Percentiles rank a stretch among this genome's conserved stretches.
phyloP scores from a whole-genome alignment of 441 rosid genomes.

The Lepidium campestre region DNA sequence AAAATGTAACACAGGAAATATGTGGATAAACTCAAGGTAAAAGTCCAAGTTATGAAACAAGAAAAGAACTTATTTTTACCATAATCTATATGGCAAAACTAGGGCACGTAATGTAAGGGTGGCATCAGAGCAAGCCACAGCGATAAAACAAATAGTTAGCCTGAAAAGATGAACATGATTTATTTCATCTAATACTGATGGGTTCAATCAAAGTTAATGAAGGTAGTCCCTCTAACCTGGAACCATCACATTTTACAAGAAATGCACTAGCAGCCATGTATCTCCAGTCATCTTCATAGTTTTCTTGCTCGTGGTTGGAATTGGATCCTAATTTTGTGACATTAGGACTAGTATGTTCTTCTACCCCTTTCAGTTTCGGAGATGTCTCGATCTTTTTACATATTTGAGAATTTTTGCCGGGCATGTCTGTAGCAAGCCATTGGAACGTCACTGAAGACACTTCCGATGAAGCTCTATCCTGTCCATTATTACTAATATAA shows the following conservation, averaged over 20 bases:
- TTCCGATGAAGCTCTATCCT: slow-evolving; percentile 15
- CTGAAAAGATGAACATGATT: slow-evolving; percentile 42
- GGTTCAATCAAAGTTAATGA: not conserved
- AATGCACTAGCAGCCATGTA: slow-evolving; percentile 89
- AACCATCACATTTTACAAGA: slow-evolving; percentile 67
- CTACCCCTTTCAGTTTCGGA: slow-evolving; percentile 17
- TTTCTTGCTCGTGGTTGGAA: slow-evolving; percentile 32
- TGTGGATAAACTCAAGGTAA: not conserved
- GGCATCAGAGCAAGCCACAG: slow-evolving; percentile 93
- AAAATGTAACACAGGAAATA: not conserved
- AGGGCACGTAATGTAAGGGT: slow-evolving; percentile 79
- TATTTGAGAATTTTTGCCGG: slow-evolving; percentile 48
- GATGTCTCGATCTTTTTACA: slow-evolving; percentile 29
- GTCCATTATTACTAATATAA: slow-evolving; percentile 23
- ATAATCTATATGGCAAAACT: slow-evolving; percentile 77
- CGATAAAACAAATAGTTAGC: slow-evolving; percentile 76
- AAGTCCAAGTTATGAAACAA: slow-evolving; percentile 7
- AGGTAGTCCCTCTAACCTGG: slow-evolving; percentile 47
- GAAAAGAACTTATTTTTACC: slow-evolving; percentile 41
- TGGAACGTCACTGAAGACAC: slow-evolving; percentile 70
- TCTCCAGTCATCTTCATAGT: slow-evolving; percentile 90
- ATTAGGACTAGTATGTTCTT: slow-evolving; percentile 18
- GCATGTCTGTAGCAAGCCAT: slow-evolving; percentile 98
- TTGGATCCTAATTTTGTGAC: slow-evolving; percentile 23
- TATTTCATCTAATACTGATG: not conserved